Evolutionary conservation across 2,329 filamentous ascomycete genomes (phyloP), one percentile per base, ranked within the genome.

Genomic region (Colletotrichum trifolii): DNA sequence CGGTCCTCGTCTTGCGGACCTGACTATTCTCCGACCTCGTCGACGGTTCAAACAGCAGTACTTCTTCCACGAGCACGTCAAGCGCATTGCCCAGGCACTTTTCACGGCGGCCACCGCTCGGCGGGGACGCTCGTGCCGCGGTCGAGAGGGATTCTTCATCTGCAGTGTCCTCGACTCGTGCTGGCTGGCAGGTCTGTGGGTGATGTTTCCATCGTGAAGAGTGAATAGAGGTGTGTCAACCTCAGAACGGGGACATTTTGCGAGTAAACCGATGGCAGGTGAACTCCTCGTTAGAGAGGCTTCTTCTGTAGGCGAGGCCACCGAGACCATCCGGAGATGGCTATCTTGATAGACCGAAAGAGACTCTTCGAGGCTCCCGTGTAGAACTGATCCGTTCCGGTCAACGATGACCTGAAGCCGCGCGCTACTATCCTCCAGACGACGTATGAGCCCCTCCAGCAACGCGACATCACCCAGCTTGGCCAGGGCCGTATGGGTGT

Each of bases 31-130:
- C 25, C 15, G 1, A 8, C 15, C 6, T 10, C 2, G 33, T 9
- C 3, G 33, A 33, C 8, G 55, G 10, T 33, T 58, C 55, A 2
- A 50, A 58, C 12, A 58, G 38, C 17, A 38, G 17, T 0, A 74
- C 59, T 45, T 74, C 71, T 7, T 65, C 65, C 2, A 72, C 72
- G 3, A 78, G 68, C 2, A 77, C 64, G 25, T 77, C 75, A 59
- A 79, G 78, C 1, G 73, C 71, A 52, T 78, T 75, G 34, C 75
- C 58, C 7, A 78, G 38, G 13, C 73, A 75, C 40, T 77, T 74
- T 2, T 73, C 17, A 73, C 58, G 75, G 74, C 6, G 73, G 69
- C 76, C 77, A 78, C 5, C 73, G 72, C 56, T 77, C 75, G 0
- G 76, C 74, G 49, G 77, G 73, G 35, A 76, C 74, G 42, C 12